phyloP scores from a whole-genome alignment of 1,139 yeast genomes.

The Magnusiomyces clavatus region DNA sequence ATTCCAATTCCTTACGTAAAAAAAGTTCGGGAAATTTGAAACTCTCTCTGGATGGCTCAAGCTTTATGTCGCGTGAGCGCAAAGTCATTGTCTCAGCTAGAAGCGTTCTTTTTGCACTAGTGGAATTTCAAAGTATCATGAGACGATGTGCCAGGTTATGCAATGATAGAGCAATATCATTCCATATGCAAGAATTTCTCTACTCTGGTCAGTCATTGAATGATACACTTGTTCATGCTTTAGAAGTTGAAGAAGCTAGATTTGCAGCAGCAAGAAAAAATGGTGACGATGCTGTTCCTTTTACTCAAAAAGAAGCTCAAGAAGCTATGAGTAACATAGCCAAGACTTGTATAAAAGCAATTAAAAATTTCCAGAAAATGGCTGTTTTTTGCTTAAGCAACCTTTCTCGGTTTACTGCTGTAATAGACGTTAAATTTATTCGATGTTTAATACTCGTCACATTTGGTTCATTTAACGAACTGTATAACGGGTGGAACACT shows the following conservation, averaged over 20 bases:
- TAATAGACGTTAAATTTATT: constrained; percentile 55
- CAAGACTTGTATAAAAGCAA: constrained; percentile 11
- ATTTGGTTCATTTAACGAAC: constrained; percentile 67
- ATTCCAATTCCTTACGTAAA: background rate
- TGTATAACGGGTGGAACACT: constrained; percentile 59
- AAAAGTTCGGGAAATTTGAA: constrained; percentile 10
- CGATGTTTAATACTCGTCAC: constrained; percentile 66
- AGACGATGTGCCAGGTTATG: constrained; percentile 62
- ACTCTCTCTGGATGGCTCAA: constrained; percentile 2
- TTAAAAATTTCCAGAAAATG: constrained; percentile 13
- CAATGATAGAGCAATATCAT: constrained; percentile 42
- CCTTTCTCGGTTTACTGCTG: constrained; percentile 29
- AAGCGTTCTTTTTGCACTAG: constrained; percentile 38
- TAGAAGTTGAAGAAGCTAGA: constrained; percentile 17
- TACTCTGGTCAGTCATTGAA: constrained; percentile 15
- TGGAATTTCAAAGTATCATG: constrained; percentile 64
- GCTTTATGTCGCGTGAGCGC: constrained; percentile 13
- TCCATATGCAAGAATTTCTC: constrained; percentile 9
- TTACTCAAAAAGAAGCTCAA: constrained; percentile 8
- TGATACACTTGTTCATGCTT: constrained; percentile 20
- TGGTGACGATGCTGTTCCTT: background rate
- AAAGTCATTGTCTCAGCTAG: constrained; percentile 31
- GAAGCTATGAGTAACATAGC: constrained; percentile 6
- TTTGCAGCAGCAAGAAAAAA: background rate
- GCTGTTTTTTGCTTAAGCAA: constrained; percentile 21